These are phyloP conservation scores for Citrus sp. DNA, from an alignment of 345 rosid species.

Conservation along the genomic window DNA sequence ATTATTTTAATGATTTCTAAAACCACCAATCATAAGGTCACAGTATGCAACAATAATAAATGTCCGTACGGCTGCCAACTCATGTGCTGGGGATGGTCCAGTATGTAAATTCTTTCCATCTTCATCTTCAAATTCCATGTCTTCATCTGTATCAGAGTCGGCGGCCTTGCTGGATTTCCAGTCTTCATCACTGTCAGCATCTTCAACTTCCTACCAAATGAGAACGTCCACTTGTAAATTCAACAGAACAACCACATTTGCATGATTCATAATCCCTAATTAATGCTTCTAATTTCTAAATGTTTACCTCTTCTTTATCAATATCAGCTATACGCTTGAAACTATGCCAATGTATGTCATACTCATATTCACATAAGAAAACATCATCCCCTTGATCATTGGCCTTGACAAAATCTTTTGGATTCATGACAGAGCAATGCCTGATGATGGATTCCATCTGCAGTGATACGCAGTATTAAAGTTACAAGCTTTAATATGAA, in stretches of 20 bases:
- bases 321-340: conserved; percentile 83
- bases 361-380: conserved; percentile 87
- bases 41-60: conserved; percentile 10
- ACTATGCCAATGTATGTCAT: conserved; percentile 84
- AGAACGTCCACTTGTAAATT: conserved; percentile 10
- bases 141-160: conserved; percentile 61
- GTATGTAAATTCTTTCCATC: conserved; percentile 29
- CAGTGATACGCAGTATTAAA: conserved; percentile 7
- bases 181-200: conserved; percentile 69
- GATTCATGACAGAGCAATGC: conserved; percentile 77
- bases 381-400: conserved; percentile 80
- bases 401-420: conserved; percentile 68
- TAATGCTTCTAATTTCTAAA: conserved; percentile 4
- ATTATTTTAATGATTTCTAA: conserved; percentile 2
- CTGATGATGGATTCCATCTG: conserved; percentile 81
- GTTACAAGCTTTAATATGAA: conserved; percentile 3
- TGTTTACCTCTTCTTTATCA: conserved; percentile 48
- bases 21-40: conserved; percentile 15
- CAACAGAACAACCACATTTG: conserved; percentile 7
- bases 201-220: conserved; percentile 43
- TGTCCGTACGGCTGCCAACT: conserved; percentile 56
- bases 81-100: conserved; percentile 35
- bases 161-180: conserved; percentile 52
- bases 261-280: neutral
- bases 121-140: conserved; percentile 52